These are phyloP conservation scores for Apiosordaria backusii DNA, from an alignment of 495 filamentous ascomycete genomes.

Conservation along the genomic window DNA sequence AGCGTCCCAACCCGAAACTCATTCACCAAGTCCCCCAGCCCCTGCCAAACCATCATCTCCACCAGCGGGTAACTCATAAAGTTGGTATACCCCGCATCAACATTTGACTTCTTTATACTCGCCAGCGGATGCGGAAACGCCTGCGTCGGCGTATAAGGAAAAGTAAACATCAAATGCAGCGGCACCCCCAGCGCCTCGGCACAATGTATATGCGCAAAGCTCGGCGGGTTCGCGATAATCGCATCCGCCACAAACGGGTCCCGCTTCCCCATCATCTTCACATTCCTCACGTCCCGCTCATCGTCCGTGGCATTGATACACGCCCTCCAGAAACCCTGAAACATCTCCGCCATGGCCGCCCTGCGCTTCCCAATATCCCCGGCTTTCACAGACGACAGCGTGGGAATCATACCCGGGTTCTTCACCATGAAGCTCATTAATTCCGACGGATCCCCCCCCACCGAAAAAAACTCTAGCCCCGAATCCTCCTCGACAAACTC, in stretches of 20 bases:
- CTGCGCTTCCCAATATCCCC: slow-evolving; percentile 67
- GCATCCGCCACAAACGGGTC: slow-evolving; percentile 72
- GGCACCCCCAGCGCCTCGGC: slow-evolving; percentile 78
- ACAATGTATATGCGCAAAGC: slow-evolving; percentile 76
- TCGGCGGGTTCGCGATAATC: slow-evolving; percentile 82
- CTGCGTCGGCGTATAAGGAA: slow-evolving; percentile 65
- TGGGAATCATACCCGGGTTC: slow-evolving; percentile 75
- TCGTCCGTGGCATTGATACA: slow-evolving; percentile 64
- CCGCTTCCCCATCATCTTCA: slow-evolving; percentile 51
- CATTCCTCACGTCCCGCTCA: slow-evolving; percentile 48
- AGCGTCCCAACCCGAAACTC: slow-evolving; percentile 63
- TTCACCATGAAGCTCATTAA: slow-evolving; percentile 89
- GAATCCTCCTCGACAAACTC: slow-evolving; percentile 61
- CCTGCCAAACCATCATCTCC: slow-evolving; percentile 80
- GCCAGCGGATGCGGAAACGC: slow-evolving; percentile 71
- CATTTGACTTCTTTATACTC: slow-evolving; percentile 60
- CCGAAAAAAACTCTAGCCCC: slow-evolving; percentile 73
- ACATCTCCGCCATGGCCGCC: slow-evolving; percentile 63
- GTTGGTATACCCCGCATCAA: slow-evolving; percentile 60
- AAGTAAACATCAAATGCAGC: slow-evolving; percentile 81
- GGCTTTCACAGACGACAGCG: slow-evolving; percentile 59
- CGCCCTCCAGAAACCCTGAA: slow-evolving; percentile 76
- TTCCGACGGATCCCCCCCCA: slow-evolving; percentile 73
- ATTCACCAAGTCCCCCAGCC: slow-evolving; percentile 73
- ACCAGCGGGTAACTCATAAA: slow-evolving; percentile 71